Percentiles rank a stretch among this genome's conserved stretches.
phyloP scores from a whole-genome alignment of 148 eudicot genomes.

The Rhododendron kiyosumense region DNA sequence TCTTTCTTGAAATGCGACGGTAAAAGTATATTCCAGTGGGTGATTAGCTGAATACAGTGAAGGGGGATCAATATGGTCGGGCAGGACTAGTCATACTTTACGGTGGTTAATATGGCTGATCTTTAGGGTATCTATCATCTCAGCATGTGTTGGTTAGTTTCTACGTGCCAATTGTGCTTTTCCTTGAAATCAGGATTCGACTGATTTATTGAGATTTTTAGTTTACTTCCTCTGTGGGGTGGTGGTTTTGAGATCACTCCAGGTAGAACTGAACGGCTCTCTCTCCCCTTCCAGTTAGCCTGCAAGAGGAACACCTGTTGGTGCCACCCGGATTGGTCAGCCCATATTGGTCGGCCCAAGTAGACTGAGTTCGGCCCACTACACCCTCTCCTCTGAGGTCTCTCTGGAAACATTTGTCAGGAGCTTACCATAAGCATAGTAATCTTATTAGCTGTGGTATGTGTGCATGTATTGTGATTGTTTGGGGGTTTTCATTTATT shows the following conservation, averaged over 20 bases:
- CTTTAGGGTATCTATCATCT: neutral
- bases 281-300: neutral
- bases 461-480: neutral
- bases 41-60: neutral
- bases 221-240: neutral
- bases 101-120: neutral
- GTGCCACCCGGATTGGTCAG: neutral
- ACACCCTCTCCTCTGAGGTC: neutral
- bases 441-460: neutral
- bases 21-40: neutral
- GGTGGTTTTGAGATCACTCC: neutral
- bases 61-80: neutral
- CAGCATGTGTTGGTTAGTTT: neutral
- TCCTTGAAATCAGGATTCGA: neutral
- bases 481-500: constrained; percentile 3
- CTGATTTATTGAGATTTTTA: neutral
- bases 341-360: no score
- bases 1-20: neutral
- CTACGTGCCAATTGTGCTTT: neutral
- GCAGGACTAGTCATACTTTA: neutral
- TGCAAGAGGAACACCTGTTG: no score
- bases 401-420: neutral
- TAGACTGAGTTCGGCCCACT: neutral
- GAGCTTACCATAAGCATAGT: neutral
- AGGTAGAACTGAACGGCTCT: neutral